These are phyloP conservation scores for Candida dajiaensis DNA, from an alignment of 805 yeast genomes.

Conservation along the genomic window DNA sequence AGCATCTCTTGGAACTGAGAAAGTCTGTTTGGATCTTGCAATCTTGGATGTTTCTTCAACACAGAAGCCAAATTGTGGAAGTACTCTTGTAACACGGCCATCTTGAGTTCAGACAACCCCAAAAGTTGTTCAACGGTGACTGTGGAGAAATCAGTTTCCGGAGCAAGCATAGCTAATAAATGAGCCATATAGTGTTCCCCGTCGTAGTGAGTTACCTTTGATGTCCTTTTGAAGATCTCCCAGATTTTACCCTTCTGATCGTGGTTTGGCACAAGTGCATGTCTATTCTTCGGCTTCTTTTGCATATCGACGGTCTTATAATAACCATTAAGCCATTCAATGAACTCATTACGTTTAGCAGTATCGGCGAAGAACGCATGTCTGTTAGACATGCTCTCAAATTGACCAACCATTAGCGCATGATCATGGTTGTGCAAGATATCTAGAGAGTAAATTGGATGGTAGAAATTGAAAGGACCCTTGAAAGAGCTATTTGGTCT, in stretches of 20 bases:
- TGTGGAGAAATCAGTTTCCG: background rate
- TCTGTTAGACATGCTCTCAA: background rate
- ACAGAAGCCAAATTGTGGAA: background rate
- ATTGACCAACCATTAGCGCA: background rate
- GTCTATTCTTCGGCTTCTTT: background rate
- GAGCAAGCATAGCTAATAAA: background rate
- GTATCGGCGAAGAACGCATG: background rate
- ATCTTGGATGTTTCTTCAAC: conserved; percentile 11
- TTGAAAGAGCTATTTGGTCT: background rate
- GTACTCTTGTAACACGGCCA: background rate
- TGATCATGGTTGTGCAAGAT: background rate
- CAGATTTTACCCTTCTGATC: background rate
- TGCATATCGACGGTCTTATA: background rate
- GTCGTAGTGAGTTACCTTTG: background rate
- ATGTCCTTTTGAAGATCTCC: background rate
- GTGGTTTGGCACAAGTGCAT: background rate
- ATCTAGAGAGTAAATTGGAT: background rate
- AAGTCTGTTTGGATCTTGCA: conserved; percentile 6
- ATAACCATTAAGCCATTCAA: background rate
- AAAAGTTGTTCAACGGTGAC: background rate
- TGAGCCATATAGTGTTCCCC: background rate
- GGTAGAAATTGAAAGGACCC: background rate
- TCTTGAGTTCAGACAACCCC: background rate
- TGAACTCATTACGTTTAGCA: background rate
- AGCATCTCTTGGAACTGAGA: conserved; percentile 5